Conservation (phyloP, 495 filamentous ascomycete species). For the Penicillium alfredii region DNA sequence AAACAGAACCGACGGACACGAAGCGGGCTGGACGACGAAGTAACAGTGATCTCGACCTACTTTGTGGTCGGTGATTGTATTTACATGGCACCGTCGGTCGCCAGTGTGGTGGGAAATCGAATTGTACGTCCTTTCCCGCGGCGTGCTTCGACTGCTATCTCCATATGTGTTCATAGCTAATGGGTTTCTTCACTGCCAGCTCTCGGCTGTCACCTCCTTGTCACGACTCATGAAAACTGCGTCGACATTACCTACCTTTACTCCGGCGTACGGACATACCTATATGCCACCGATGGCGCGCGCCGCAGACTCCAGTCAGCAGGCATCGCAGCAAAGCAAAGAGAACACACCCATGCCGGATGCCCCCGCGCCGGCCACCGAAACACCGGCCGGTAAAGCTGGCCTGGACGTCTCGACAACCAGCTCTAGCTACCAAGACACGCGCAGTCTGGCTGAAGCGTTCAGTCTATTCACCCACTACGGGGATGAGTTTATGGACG, state of each 20-base stretch:
- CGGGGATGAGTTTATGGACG: slow-evolving; percentile 82
- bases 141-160: too few species aligned
- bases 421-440: slow-evolving; percentile 36
- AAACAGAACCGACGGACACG: slow-evolving; percentile 71
- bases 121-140: slow-evolving; percentile 53
- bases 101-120: slow-evolving; percentile 68
- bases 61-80: slow-evolving; percentile 81
- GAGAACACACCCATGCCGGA: slow-evolving; percentile 59
- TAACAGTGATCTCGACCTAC: slow-evolving; percentile 69
- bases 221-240: slow-evolving; percentile 58
- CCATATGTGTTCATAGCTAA: slow-evolving; percentile 18
- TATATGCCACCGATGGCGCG: slow-evolving; percentile 55
- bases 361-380: slow-evolving; percentile 12
- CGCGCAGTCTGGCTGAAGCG: slow-evolving; percentile 59
- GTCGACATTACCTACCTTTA: slow-evolving; percentile 61
- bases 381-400: slow-evolving; percentile 22
- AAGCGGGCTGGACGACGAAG: slow-evolving; percentile 55
- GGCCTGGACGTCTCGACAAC: slow-evolving; percentile 29
- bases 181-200: slow-evolving; percentile 46
- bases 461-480: slow-evolving; percentile 58
- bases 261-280: slow-evolving; percentile 65
- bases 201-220: slow-evolving; percentile 57
- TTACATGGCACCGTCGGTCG: slow-evolving; percentile 81
- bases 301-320: slow-evolving; percentile 25
- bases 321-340: slow-evolving; percentile 44